Percentiles rank a stretch among this genome's conserved stretches.
Evolutionary conservation across 352 stramenopile genomes (phyloP).

Genomic region (Phytophthora sp.): DNA sequence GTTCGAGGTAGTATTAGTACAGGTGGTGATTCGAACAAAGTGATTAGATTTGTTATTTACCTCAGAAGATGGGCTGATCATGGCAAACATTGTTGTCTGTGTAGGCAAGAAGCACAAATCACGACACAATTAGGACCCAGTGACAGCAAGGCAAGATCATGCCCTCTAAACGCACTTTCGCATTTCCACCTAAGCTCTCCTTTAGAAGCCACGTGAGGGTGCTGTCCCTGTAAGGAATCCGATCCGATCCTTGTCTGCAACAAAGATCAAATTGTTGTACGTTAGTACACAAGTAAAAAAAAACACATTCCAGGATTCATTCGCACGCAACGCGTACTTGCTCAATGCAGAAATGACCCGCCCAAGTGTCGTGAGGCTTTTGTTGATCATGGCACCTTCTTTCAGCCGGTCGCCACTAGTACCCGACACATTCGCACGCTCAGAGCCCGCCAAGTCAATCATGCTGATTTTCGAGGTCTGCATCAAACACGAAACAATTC

Average conservation of each 20-base stretch:
- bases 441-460: constrained; percentile 85
- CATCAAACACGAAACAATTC: background rate
- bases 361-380: constrained; percentile 90
- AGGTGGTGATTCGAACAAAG: no score
- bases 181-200: constrained; percentile 83
- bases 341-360: constrained; percentile 87
- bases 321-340: constrained; percentile 44
- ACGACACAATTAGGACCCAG: background rate
- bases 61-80: constrained; percentile 79
- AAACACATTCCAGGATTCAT: background rate
- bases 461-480: constrained; percentile 88
- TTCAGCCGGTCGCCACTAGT: constrained; percentile 90
- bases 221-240: constrained; percentile 86
- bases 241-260: constrained; percentile 52
- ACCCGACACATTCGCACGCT: constrained; percentile 79
- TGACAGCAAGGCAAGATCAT: background rate
- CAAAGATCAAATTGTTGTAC: background rate
- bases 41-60: constrained; percentile 33
- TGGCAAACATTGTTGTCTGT: constrained; percentile 89
- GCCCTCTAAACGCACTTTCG: constrained; percentile 58
- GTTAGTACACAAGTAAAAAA: background rate
- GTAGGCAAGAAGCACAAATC: background rate
- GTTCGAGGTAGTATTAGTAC: no score
- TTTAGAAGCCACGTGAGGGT: constrained; percentile 89
- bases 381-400: constrained; percentile 94